These are phyloP conservation scores for Debaryomyces robertsiae DNA, from an alignment of 1,139 yeast species.

Conservation along the genomic window DNA sequence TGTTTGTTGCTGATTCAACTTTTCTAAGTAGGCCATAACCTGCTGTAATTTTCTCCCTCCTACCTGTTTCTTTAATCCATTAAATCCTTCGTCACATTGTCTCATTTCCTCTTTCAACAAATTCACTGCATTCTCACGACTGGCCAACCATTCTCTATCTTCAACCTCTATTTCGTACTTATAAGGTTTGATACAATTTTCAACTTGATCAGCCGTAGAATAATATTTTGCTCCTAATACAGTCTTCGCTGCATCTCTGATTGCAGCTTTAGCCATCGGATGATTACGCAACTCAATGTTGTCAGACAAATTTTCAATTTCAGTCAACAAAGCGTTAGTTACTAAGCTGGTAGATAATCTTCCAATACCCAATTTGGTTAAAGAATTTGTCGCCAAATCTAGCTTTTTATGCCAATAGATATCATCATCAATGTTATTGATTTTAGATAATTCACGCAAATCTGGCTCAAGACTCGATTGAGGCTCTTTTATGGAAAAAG, in stretches of 20 bases:
- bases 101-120: constrained; percentile 80
- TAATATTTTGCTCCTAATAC: constrained; percentile 79
- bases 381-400: constrained; percentile 77
- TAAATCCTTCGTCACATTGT: constrained; percentile 74
- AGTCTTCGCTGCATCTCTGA: constrained; percentile 79
- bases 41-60: constrained; percentile 85
- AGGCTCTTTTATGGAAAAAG: constrained; percentile 31
- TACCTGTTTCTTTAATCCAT: constrained; percentile 64
- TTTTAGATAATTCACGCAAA: constrained; percentile 52
- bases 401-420: constrained; percentile 86
- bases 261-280: constrained; percentile 79
- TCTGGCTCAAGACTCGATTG: constrained; percentile 44
- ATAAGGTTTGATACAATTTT: constrained; percentile 95
- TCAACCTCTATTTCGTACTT: constrained; percentile 96
- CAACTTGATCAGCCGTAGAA: constrained; percentile 97
- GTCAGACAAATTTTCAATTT: constrained; percentile 72
- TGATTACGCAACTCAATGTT: constrained; percentile 79
- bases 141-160: constrained; percentile 86
- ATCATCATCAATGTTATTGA: constrained; percentile 60
- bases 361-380: constrained; percentile 93
- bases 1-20: constrained; percentile 45
- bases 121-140: constrained; percentile 75
- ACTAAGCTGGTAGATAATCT: constrained; percentile 81
- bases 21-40: constrained; percentile 73
- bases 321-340: constrained; percentile 76